These are phyloP conservation scores for Mycogone perniciosa DNA, from an alignment of 2,329 filamentous ascomycete species.

Conservation along the genomic window DNA sequence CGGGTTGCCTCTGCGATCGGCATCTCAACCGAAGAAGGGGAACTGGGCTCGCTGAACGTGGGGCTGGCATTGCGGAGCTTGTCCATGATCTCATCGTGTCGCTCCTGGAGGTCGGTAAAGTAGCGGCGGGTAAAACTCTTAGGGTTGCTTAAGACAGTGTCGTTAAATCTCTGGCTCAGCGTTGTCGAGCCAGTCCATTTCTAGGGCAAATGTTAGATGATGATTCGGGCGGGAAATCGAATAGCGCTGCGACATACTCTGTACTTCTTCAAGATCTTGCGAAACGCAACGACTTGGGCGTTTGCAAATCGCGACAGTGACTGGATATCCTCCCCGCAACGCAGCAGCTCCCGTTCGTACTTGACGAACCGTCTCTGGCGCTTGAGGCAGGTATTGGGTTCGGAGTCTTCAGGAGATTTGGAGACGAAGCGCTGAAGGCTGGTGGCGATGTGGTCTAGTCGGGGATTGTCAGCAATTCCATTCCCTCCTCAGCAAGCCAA, in stretches of 20 bases:
- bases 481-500: neutral
- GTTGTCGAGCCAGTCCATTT: slow-evolving; percentile 75
- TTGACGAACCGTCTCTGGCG: slow-evolving; percentile 47
- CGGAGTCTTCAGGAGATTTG: slow-evolving; percentile 34
- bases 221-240: neutral
- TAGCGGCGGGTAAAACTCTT: slow-evolving; percentile 68
- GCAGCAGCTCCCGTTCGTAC: slow-evolving; percentile 45
- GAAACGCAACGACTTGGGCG: slow-evolving; percentile 69
- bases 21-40: slow-evolving; percentile 27
- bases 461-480: slow-evolving; percentile 18
- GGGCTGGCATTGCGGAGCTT: slow-evolving; percentile 42
- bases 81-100: slow-evolving; percentile 44
- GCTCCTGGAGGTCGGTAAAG: slow-evolving; percentile 45
- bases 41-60: slow-evolving; percentile 32
- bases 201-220: slow-evolving; percentile 26
- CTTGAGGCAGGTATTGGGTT: slow-evolving; percentile 33
- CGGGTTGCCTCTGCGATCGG: slow-evolving; percentile 6
- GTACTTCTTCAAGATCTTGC: slow-evolving; percentile 83
- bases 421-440: slow-evolving; percentile 42
- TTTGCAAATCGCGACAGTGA: slow-evolving; percentile 65
- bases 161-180: slow-evolving; percentile 59
- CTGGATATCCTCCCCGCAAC: slow-evolving; percentile 64
- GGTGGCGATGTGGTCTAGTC: slow-evolving; percentile 42
- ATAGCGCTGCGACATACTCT: slow-evolving; percentile 37
- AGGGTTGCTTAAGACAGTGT: slow-evolving; percentile 57